A percentile compares a stretch with the other conserved stretches of the same genome.
Evolutionary conservation across 1,139 yeast species (phyloP).

Genomic region (Geotrichum macrosporum): DNA sequence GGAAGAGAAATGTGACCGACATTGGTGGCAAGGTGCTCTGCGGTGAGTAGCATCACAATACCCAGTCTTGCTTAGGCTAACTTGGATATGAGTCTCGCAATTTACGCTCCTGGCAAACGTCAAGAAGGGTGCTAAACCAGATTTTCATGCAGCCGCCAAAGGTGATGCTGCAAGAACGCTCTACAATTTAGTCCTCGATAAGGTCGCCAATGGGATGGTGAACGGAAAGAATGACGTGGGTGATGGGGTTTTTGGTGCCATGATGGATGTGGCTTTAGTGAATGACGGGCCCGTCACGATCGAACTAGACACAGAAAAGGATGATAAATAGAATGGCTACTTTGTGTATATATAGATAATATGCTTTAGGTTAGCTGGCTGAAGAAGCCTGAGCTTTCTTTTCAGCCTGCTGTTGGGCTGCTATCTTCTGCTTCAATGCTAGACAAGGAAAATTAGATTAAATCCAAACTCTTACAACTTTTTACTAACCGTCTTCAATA

Average conservation of each 20-base stretch:
- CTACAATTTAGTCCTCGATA: constrained; percentile 56
- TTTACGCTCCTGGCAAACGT: constrained; percentile 82
- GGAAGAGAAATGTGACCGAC: constrained; percentile 57
- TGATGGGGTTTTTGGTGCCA: constrained; percentile 91
- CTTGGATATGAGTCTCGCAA: constrained; percentile 57
- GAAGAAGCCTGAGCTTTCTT: constrained; percentile 5
- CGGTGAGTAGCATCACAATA: constrained; percentile 30
- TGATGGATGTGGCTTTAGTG: constrained; percentile 87
- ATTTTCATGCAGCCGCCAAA: constrained; percentile 84
- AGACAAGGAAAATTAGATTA: background rate
- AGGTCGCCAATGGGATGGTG: constrained; percentile 45
- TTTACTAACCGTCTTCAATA: constrained; percentile 33
- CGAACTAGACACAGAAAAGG: constrained; percentile 58
- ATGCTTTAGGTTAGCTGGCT: background rate
- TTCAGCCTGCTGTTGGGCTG: constrained; percentile 12
- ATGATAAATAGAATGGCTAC: constrained; percentile 9
- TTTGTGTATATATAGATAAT: no score
- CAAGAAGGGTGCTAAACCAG: constrained; percentile 89
- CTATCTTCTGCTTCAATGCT: constrained; percentile 18
- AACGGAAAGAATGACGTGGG: constrained; percentile 62
- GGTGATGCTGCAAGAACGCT: constrained; percentile 63
- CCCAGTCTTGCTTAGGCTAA: background rate
- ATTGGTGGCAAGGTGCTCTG: constrained; percentile 56
- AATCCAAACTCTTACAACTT: background rate
- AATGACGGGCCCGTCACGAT: constrained; percentile 86